Evolutionary conservation across 345 rosid species (phyloP), one percentile per base, ranked within the genome.

Genomic region (Ceriops zippeliana): DNA sequence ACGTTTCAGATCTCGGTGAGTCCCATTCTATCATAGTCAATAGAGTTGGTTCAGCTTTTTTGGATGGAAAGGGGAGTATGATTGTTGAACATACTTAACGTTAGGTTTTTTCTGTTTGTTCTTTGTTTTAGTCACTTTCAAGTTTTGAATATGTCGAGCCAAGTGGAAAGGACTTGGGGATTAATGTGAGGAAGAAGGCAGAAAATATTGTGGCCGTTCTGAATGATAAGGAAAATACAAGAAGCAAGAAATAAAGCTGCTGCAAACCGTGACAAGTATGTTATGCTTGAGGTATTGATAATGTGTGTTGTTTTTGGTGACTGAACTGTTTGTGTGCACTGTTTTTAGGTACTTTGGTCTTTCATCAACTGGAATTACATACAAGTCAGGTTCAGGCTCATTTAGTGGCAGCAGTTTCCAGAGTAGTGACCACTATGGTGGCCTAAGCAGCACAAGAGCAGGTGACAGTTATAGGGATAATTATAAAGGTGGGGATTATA

Each of bases 91-190:
- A 63, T 67, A 19, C 56, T 58, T 81, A 47, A 79, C 74, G 59
- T 70, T 67, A 1, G 61, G 9, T 63, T 52, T 71, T 47, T 38
- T 49, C 63, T 67, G 60, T 82, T 76, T 63, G 77, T 75, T 51
- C 67, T 63, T 67, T 61, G 58, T 42, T 61, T 66, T 58, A 96
- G 99, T 86, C 99, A 52, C 97, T 96, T 76, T 74, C 92, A 61
- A 96, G 91, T 82, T 96, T 92, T 81, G 98, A 96, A 72, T 92
- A 87, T 75, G 93, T 82, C 64, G 99, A 96, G 85, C 98, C 95
- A 63, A 90, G 75, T 77, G 99, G 99, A 63, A 96, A 92, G 82
- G 99, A 95, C 80, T 16, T 79, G 77, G 99, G 98, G 60, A 83
- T 95, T 65, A 95, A 90, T 58, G 98, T 96, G 75, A 85, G 99